A percentile compares a stretch with the other conserved stretches of the same genome.
Conservation (phyloP, 1,284 basidiomycete species). For the Apiotrichum akiyoshidainum region DNA sequence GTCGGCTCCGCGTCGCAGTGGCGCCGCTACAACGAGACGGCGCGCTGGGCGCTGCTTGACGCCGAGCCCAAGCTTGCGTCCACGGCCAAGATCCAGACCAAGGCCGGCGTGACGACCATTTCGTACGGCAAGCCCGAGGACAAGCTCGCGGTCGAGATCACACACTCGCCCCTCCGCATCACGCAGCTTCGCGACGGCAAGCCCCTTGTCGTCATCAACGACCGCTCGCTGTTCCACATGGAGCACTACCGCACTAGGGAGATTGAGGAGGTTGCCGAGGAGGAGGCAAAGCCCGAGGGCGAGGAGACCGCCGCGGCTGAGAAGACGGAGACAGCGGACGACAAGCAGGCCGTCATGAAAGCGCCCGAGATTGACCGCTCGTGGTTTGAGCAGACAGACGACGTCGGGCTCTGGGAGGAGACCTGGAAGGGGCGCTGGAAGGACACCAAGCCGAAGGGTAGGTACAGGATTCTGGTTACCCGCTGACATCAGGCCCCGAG, state of each 20-base stretch:
- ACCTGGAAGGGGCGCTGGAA: slow-evolving; percentile 71
- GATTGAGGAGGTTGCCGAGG: slow-evolving; percentile 43
- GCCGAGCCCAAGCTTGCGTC: slow-evolving; percentile 58
- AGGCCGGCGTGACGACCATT: slow-evolving; percentile 48
- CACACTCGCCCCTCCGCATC: slow-evolving; percentile 70
- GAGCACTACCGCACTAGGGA: slow-evolving; percentile 86
- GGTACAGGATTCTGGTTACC: slow-evolving; percentile 8
- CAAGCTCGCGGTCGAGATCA: slow-evolving; percentile 57
- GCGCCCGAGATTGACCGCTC: slow-evolving; percentile 58
- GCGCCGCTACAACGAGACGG: slow-evolving; percentile 84
- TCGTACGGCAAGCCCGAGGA: slow-evolving; percentile 28
- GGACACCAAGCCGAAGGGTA: slow-evolving; percentile 93
- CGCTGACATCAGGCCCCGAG: slow-evolving; percentile 69
- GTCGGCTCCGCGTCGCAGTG: slow-evolving; percentile 60
- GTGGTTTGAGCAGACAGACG: slow-evolving; percentile 83
- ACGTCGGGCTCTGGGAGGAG: slow-evolving; percentile 80
- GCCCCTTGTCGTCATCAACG: slow-evolving; percentile 85
- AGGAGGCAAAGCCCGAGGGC: slow-evolving; percentile 41
- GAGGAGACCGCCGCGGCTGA: slow-evolving; percentile 48
- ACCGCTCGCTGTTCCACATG: slow-evolving; percentile 87
- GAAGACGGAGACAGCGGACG: slow-evolving; percentile 44
- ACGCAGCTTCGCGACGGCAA: slow-evolving; percentile 68
- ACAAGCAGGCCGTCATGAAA: slow-evolving; percentile 59
- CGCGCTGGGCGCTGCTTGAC: slow-evolving; percentile 73
- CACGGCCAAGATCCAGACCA: slow-evolving; percentile 51